These are phyloP conservation scores for Ormosia semicastrata DNA, from an alignment of 306 rosid species.

Conservation along the genomic window DNA sequence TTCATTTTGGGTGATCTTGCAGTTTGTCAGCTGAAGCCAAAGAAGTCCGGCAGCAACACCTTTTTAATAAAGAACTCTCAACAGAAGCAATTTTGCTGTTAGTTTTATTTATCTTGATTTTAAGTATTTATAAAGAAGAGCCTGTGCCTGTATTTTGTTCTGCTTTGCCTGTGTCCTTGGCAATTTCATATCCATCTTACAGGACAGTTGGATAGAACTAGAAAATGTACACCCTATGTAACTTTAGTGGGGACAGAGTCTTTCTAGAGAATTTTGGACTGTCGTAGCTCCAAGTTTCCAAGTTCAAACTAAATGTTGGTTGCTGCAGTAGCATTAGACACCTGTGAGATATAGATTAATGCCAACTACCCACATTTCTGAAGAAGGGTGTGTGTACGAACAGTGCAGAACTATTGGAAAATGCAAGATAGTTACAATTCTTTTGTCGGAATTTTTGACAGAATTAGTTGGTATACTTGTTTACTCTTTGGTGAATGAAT, in stretches of 20 bases:
- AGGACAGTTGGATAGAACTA: background rate
- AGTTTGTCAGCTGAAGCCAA: slow-evolving; percentile 21
- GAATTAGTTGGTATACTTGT: too few relatives aligned
- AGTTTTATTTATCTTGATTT: background rate
- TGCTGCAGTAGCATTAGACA: too few relatives aligned
- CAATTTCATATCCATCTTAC: too few relatives aligned
- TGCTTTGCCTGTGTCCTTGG: too few relatives aligned
- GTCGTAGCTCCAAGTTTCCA: background rate
- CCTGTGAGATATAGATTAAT: too few relatives aligned
- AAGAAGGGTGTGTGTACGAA: too few relatives aligned
- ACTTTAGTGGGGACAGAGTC: background rate
- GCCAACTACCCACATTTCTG: too few relatives aligned
- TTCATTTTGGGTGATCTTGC: slow-evolving; percentile 22
- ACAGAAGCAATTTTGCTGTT: slow-evolving; percentile 10
- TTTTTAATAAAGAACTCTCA: background rate
- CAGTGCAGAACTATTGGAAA: too few relatives aligned
- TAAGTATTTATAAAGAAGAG: background rate
- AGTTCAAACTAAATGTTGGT: background rate
- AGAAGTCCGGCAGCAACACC: background rate
- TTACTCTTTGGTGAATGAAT: too few relatives aligned
- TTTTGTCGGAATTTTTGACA: too few relatives aligned
- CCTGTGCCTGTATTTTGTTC: background rate
- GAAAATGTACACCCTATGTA: background rate
- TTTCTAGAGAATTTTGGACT: background rate
- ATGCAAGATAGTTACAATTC: too few relatives aligned